Evolutionary conservation across 2,329 filamentous ascomycete genomes (phyloP), one percentile per base, ranked within the genome.

Genomic region (Hypoxylon sp.): DNA sequence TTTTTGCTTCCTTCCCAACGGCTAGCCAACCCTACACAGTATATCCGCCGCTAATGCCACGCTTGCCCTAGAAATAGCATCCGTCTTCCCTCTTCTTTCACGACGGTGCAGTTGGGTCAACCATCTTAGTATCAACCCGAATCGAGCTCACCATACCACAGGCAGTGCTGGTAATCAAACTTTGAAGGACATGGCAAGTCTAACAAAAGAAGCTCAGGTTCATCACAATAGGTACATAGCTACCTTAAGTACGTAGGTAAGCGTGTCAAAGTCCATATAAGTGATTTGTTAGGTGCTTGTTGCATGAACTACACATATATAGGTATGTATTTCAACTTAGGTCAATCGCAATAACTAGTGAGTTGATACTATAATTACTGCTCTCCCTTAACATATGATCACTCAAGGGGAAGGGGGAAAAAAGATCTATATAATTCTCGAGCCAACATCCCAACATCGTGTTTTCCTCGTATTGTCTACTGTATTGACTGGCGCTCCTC

Each of bases 401-500:
- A 49, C 51, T 21, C 25, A 50, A 19, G 25, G 25, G 6, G 25
- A 6, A 25, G n/a, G 25, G 34, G 36, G 34, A 48, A 65, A 55
- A 38, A 28, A 13, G 48, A 38, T 63, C 53, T 65, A 63, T 65
- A 51, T 32, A 55, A 45, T 36, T 41, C 30, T 36, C 17, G 23
- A 58, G 23, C 11, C 28, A 30, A 30, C 28, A 30, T 30, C 28
- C 51, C 51, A 67, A 62, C 43, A 67, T 70, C 67, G 65, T 65
- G 63, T 68, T 62, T 25, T 51, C 30, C 56, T 69, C 63, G 67
- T 69, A 67, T 69, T 69, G 34, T 23, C 7, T 56, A 23, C 46
- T 10, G 32, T 56, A 23, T 51, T 10, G 32, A 46, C 48, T 56
- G 34, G 23, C 56, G 36, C 38, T 52, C 46, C 21, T 52, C 50